phyloP scores from a whole-genome alignment of 164 flowering plant species.

The Stephania cephalantha region DNA sequence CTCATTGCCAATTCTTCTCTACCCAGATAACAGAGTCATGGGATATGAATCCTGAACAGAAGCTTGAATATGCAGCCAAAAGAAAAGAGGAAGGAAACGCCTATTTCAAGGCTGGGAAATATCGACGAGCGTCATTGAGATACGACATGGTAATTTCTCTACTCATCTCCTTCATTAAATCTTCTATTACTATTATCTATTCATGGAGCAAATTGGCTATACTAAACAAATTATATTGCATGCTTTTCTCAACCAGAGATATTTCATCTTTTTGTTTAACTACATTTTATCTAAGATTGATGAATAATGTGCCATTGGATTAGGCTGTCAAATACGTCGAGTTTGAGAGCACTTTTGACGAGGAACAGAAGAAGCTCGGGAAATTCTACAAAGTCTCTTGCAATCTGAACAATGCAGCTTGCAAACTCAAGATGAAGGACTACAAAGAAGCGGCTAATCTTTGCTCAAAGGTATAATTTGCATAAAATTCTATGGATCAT shows the following conservation, averaged over 20 bases:
- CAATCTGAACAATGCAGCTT: constrained; percentile 29
- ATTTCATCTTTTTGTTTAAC: too few relatives aligned
- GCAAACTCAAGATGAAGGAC: constrained; percentile 29
- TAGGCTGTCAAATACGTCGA: constrained; percentile 30
- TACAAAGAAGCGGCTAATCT: constrained; percentile 25
- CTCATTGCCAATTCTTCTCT: neutral
- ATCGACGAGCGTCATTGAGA: constrained; percentile 29
- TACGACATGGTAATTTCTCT: constrained; percentile 27
- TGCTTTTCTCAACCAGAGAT: neutral
- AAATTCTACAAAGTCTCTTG: constrained; percentile 26
- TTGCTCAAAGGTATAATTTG: constrained; percentile 21
- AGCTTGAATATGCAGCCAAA: constrained; percentile 29
- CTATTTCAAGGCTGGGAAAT: constrained; percentile 33
- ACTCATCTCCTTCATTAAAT: neutral
- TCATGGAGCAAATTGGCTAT: neutral
- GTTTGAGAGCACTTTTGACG: constrained; percentile 21
- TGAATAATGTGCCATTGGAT: neutral
- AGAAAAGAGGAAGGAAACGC: constrained; percentile 32
- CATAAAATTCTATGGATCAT: neutral
- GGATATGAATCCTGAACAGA: constrained; percentile 35
- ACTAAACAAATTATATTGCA: neutral
- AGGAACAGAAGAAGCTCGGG: constrained; percentile 25
- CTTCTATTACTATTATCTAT: neutral
- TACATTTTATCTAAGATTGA: neutral
- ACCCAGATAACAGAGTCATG: constrained; percentile 32